Evolutionary conservation across 2,329 filamentous ascomycete species (phyloP).

Genomic region (Keithomyces neogunnii): DNA sequence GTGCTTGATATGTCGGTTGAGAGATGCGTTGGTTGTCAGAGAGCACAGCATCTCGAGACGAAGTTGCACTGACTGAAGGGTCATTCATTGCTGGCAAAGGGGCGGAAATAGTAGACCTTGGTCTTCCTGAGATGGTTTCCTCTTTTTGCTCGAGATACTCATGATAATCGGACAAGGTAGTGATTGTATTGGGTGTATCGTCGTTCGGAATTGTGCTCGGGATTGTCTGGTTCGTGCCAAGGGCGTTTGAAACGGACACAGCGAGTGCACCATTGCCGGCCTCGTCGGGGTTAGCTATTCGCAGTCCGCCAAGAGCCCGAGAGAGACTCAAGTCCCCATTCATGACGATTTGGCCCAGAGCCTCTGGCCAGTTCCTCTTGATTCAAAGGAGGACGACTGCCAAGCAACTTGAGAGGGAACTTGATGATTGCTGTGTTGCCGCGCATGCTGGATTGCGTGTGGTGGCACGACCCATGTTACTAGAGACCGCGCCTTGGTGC

Average conservation of each 20-base stretch:
- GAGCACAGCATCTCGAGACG: constrained; percentile 5
- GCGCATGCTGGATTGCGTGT: constrained; percentile 4
- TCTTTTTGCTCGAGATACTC: background rate
- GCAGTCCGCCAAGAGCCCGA: constrained; percentile 83
- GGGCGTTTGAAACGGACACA: constrained; percentile 10
- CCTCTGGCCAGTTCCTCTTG: constrained; percentile 14
- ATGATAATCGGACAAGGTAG: background rate
- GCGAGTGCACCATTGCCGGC: constrained; percentile 28
- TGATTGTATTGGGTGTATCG: background rate
- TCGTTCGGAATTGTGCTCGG: constrained; percentile 8
- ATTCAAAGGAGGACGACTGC: constrained; percentile 6
- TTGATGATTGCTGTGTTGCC: background rate
- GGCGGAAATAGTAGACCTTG: background rate
- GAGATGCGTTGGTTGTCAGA: constrained; percentile 9
- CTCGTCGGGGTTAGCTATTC: constrained; percentile 94
- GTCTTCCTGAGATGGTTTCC: background rate
- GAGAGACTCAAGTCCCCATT: constrained; percentile 89
- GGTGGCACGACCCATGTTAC: background rate
- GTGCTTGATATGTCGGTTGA: constrained; percentile 5
- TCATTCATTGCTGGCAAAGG: background rate
- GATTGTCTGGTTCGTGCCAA: constrained; percentile 13
- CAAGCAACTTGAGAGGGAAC: constrained; percentile 2
- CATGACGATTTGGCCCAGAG: constrained; percentile 47
- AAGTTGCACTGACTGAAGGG: constrained; percentile 3
- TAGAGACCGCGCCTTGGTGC: background rate